These are phyloP conservation scores for slime mould (Dictyostelium discoideum) DNA, from an alignment of 78 protist species.

Conservation along the genomic window DNA sequence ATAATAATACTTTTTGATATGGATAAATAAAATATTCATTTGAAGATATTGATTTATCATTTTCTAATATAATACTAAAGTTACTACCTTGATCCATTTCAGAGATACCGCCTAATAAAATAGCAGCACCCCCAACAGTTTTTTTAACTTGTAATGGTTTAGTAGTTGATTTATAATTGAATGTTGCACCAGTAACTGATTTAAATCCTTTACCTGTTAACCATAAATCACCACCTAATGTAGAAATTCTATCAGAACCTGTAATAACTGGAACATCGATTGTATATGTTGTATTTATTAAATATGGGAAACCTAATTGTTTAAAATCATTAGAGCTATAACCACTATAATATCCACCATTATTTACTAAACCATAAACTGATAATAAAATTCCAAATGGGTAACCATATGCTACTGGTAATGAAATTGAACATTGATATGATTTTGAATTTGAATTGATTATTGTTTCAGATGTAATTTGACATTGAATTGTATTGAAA, in stretches of 20 bases:
- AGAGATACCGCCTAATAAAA: not conserved
- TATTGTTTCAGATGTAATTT: not conserved
- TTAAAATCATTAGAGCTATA: not conserved
- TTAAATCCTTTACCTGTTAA: not conserved
- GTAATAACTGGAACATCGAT: not conserved
- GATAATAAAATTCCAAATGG: not conserved
- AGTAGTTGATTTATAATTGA: not conserved
- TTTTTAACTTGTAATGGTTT: not conserved
- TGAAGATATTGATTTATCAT: not conserved
- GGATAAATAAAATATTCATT: not conserved
- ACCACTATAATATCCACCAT: not conserved
- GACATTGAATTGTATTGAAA: not conserved
- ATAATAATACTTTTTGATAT: not conserved
- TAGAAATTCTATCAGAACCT: not conserved
- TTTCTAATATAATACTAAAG: not conserved
- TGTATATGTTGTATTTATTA: not conserved
- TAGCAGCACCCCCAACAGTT: not conserved
- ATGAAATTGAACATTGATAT: not conserved
- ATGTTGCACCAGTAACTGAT: not conserved
- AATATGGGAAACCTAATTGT: not conserved
- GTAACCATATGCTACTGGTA: not conserved
- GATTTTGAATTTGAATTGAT: not conserved
- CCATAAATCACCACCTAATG: not conserved
- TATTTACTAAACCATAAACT: conserved; percentile 6
- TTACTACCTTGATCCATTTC: not conserved